phyloP scores from a whole-genome alignment of 495 filamentous ascomycete genomes.

The Lentithecium fluviatile region DNA sequence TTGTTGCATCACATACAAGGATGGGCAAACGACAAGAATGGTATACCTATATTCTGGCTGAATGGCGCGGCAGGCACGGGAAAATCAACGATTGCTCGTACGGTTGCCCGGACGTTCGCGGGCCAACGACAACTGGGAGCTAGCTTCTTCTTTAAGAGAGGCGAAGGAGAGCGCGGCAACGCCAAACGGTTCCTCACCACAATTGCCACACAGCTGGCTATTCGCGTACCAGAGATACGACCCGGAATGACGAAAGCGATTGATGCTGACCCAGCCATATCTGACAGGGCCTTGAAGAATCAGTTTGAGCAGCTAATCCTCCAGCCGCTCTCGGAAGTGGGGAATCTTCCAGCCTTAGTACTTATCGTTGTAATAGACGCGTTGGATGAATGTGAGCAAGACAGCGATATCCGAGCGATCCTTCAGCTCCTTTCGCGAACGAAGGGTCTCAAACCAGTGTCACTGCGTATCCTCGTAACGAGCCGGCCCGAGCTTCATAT shows the following conservation, averaged over 20 bases:
- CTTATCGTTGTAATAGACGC: slow-evolving; percentile 41
- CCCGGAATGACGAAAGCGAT: slow-evolving; percentile 11
- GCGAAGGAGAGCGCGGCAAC: slow-evolving; percentile 27
- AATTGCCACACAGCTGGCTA: slow-evolving; percentile 20
- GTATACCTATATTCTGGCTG: slow-evolving; percentile 41
- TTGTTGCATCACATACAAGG: slow-evolving; percentile 23
- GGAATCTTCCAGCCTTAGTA: background rate
- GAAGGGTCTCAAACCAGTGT: slow-evolving; percentile 22
- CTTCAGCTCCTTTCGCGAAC: slow-evolving; percentile 35
- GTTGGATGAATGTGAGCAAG: slow-evolving; percentile 40
- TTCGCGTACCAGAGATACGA: slow-evolving; percentile 8
- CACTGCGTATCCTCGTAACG: slow-evolving; percentile 40
- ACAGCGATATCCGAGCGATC: slow-evolving; percentile 33
- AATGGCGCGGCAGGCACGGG: slow-evolving; percentile 34
- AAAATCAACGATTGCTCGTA: too few relatives aligned
- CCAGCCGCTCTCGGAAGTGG: slow-evolving; percentile 15
- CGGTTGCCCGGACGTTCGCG: too few relatives aligned
- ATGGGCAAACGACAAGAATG: slow-evolving; percentile 23
- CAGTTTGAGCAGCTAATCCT: slow-evolving; percentile 22
- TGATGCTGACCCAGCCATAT: slow-evolving; percentile 15
- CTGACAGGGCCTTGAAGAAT: slow-evolving; percentile 15
- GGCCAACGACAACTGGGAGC: too few relatives aligned
- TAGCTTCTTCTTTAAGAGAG: too few relatives aligned
- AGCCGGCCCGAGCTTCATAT: slow-evolving; percentile 44
- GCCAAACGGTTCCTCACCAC: slow-evolving; percentile 32